Conservation (phyloP, 2,329 filamentous ascomycete genomes). For the Hortaea werneckii region DNA sequence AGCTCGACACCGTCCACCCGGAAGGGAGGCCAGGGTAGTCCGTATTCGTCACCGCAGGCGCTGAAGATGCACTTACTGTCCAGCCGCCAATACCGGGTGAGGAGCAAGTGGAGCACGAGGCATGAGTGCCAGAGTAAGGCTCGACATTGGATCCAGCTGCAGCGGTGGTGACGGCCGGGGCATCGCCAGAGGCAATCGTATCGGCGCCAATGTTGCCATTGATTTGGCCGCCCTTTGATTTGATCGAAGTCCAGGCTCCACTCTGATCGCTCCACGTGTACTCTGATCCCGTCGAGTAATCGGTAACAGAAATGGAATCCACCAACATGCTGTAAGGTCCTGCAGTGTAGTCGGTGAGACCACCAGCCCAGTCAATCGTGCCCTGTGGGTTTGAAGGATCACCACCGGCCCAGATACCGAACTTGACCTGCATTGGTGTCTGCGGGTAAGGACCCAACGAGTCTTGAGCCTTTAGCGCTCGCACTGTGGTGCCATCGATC, state of each 20-base stretch:
- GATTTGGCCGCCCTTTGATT: conserved; percentile 66
- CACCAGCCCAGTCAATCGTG: conserved; percentile 83
- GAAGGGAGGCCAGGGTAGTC: conserved; percentile 54
- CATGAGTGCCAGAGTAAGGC: conserved; percentile 55
- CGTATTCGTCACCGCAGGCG: conserved; percentile 30
- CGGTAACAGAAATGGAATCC: conserved; percentile 63
- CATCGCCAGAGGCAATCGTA: conserved; percentile 28
- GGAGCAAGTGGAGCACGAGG: conserved; percentile 9
- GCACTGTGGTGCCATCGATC: conserved; percentile 66
- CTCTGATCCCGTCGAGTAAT: conserved; percentile 83
- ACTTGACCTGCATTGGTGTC: conserved; percentile 87
- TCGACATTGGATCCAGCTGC: conserved; percentile 47
- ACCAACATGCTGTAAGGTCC: conserved; percentile 85
- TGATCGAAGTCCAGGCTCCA: conserved; percentile 68
- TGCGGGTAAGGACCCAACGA: conserved; percentile 80
- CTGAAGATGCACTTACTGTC: conserved; percentile 32
- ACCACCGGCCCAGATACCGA: conserved; percentile 86
- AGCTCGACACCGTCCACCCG: conserved; percentile 70
- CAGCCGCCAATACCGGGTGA: conserved; percentile 19
- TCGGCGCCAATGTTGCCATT: conserved; percentile 45
- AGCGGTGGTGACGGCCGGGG: conserved; percentile 54
- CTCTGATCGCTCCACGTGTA: conserved; percentile 74
- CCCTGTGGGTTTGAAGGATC: conserved; percentile 69
- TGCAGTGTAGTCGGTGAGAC: conserved; percentile 69
- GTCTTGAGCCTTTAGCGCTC: conserved; percentile 60